Percentiles rank a stretch among this genome's conserved stretches.
These are phyloP conservation scores for Sporormia fimetaria DNA, from an alignment of 495 filamentous ascomycete genomes.

Conservation along the genomic window DNA sequence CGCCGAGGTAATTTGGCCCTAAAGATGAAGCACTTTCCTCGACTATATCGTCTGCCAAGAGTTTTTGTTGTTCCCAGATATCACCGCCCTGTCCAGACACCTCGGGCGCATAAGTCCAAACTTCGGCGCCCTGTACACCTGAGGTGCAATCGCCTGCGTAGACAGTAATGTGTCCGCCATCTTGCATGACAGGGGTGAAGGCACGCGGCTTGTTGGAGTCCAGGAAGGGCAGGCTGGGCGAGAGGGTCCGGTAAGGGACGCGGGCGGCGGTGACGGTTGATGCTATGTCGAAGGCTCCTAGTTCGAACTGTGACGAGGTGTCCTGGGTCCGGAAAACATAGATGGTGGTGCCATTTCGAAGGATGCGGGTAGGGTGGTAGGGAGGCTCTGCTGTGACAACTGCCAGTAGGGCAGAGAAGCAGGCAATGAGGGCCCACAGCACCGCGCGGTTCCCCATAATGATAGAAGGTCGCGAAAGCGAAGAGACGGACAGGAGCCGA, in stretches of 20 bases:
- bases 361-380: conserved; percentile 62
- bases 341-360: conserved; percentile 39
- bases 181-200: conserved; percentile 53
- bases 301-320: conserved; percentile 35
- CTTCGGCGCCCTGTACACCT: conserved; percentile 32
- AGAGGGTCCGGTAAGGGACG: conserved; percentile 45
- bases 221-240: conserved; percentile 56
- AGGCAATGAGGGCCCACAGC: conserved; percentile 8
- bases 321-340: conserved; percentile 50
- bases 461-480: conserved; percentile 2
- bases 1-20: conserved; percentile 57
- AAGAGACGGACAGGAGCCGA: no score
- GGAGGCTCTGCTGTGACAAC: conserved; percentile 38
- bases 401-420: conserved; percentile 8
- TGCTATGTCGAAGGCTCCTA: conserved; percentile 56
- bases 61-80: conserved; percentile 39
- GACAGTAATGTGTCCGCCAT: conserved; percentile 54
- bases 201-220: conserved; percentile 33
- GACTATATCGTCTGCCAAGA: conserved; percentile 27
- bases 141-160: conserved; percentile 56
- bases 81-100: conserved; percentile 36
- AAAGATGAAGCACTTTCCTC: conserved; percentile 27
- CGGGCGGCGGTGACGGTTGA: conserved; percentile 41
- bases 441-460: conserved; percentile 2
- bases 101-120: conserved; percentile 48